Conservation (phyloP, 1,284 basidiomycete species). For the Moesziomyces parantarcticus region DNA sequence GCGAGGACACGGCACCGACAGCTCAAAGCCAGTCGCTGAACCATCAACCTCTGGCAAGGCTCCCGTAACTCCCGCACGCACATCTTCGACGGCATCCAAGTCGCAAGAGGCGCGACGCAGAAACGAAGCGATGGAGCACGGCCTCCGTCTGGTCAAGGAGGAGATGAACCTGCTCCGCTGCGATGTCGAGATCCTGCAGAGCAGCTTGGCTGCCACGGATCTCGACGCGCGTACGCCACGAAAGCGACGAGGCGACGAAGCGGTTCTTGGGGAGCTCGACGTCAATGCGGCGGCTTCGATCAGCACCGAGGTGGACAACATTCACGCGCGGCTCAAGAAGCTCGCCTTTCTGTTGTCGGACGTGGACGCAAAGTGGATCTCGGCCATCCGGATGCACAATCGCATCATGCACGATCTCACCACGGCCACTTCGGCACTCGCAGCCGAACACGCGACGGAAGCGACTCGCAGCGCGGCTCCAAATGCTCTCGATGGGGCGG, state of each 20-base stretch:
- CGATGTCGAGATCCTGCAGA: slow-evolving; percentile 29
- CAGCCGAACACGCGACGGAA: slow-evolving; percentile 1
- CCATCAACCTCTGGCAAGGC: background rate
- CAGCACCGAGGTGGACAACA: slow-evolving; percentile 18
- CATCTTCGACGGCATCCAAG: slow-evolving; percentile 35
- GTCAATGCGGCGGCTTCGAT: slow-evolving; percentile 17
- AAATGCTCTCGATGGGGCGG: background rate
- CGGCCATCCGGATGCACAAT: slow-evolving; percentile 40
- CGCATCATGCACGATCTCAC: slow-evolving; percentile 34
- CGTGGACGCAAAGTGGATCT: slow-evolving; percentile 34
- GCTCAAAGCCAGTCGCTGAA: background rate
- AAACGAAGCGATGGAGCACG: slow-evolving; percentile 36
- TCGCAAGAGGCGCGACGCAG: slow-evolving; percentile 30
- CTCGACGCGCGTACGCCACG: slow-evolving; percentile 21
- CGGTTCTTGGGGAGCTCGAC: slow-evolving; percentile 17
- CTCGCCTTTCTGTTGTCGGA: slow-evolving; percentile 20
- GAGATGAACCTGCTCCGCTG: slow-evolving; percentile 34
- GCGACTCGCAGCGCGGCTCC: background rate
- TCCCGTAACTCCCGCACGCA: slow-evolving; percentile 26
- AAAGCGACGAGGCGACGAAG: slow-evolving; percentile 17
- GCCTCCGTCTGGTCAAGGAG: slow-evolving; percentile 34
- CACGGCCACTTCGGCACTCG: slow-evolving; percentile 4
- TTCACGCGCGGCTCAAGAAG: slow-evolving; percentile 19
- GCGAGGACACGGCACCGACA: slow-evolving; percentile 20
- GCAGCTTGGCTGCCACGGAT: slow-evolving; percentile 16